These are phyloP conservation scores for Talaromyces sp. DNA, from an alignment of 2,329 filamentous ascomycete species.

Conservation along the genomic window DNA sequence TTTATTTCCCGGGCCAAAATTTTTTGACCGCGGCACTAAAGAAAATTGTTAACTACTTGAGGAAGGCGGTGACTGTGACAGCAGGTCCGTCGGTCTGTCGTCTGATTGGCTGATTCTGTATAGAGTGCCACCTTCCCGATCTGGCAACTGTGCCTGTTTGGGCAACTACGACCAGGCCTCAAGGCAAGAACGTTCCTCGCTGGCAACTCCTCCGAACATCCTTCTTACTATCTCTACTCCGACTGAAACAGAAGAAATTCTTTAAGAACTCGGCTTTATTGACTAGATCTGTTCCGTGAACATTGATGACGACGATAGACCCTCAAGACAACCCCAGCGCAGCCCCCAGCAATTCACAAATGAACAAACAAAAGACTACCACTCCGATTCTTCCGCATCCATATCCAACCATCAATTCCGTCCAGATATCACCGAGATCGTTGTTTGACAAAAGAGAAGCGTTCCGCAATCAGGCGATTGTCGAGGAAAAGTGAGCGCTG, in stretches of 20 bases:
- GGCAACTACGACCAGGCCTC: background rate
- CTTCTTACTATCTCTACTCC: background rate
- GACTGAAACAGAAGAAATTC: background rate
- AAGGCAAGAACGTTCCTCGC: background rate
- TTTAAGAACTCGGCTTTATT: background rate
- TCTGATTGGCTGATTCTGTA: background rate
- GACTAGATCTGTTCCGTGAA: background rate
- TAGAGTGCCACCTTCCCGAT: background rate
- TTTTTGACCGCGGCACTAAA: background rate
- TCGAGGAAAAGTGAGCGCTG: background rate
- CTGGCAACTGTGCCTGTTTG: background rate
- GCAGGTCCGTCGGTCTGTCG: no score
- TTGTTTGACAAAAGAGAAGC: background rate
- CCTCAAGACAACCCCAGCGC: background rate
- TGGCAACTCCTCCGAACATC: background rate
- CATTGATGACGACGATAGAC: background rate
- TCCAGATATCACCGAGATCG: background rate
- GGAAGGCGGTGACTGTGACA: conserved; percentile 13
- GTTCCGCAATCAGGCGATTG: background rate
- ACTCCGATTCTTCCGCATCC: background rate
- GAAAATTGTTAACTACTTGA: background rate
- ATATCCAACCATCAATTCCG: background rate
- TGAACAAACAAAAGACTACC: background rate
- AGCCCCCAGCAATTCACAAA: background rate
- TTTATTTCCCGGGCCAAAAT: background rate